Percentiles rank a stretch among this genome's conserved stretches.
phyloP scores from a whole-genome alignment of 768 basidiomycete genomes.

The Naganishia onofrii region DNA sequence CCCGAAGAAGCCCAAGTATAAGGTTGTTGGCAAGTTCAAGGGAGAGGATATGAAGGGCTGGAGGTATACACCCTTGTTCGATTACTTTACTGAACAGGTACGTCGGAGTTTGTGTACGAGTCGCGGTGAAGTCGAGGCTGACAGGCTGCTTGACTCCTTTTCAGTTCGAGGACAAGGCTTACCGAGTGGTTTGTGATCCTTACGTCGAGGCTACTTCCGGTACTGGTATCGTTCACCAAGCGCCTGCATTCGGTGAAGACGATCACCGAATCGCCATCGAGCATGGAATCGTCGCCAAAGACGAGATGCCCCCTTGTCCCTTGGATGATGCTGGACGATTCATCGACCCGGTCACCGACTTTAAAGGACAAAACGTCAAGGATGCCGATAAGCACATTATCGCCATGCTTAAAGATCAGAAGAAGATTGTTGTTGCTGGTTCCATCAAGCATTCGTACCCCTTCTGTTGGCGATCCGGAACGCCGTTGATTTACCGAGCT shows the following conservation, averaged over 20 bases:
- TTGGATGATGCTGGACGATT: slow-evolving; percentile 86
- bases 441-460: slow-evolving; percentile 89
- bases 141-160: background rate
- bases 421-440: slow-evolving; percentile 80
- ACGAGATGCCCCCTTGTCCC: slow-evolving; percentile 95
- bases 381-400: slow-evolving; percentile 93
- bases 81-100: slow-evolving; percentile 94
- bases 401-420: slow-evolving; percentile 80
- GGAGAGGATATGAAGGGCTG: slow-evolving; percentile 93
- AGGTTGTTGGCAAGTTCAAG: slow-evolving; percentile 80
- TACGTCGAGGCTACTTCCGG: slow-evolving; percentile 92
- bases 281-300: slow-evolving; percentile 73
- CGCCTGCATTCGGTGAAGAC: slow-evolving; percentile 97
- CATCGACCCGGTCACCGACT: slow-evolving; percentile 85
- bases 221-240: slow-evolving; percentile 98
- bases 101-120: slow-evolving; percentile 30
- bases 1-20: slow-evolving; percentile 88
- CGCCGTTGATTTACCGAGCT: slow-evolving; percentile 91
- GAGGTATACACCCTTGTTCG: slow-evolving; percentile 91
- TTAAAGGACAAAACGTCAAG: slow-evolving; percentile 84
- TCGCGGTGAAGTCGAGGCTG: background rate
- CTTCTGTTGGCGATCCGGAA: slow-evolving; percentile 97
- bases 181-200: slow-evolving; percentile 80
- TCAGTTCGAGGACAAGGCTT: slow-evolving; percentile 86
- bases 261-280: slow-evolving; percentile 90